Base-by-base conservation (phyloP, 768 basidiomycete genomes). In the Leccinum longicurvipes region DNA sequence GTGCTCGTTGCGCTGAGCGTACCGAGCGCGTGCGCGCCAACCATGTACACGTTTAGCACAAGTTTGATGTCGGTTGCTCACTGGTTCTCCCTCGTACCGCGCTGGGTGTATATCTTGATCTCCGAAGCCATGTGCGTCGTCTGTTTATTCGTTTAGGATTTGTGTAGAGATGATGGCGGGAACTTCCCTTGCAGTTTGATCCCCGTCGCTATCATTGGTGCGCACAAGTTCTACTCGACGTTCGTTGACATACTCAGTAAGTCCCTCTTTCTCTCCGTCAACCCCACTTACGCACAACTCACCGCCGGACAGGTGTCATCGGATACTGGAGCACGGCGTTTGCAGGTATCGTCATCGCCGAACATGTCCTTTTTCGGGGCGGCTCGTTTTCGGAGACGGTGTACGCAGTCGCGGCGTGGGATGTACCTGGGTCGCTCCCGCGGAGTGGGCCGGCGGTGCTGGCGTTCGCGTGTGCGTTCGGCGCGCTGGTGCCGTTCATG, bases 11-110 rank as follows among this genome's bases (percentile, higher is more conserved):
- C 83, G 23, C 69, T 85, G 50, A 78, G 74, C 49, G 76, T 83
- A 32, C 77, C 79, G 10, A 79, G 78, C 56, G 82, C 83, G 47
- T 78, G 79, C 36, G 81, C 81, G 2, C 83, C 82, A 0, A 81
- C 81, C 36, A 82, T 84, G 73, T 85, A 85, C 64, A 77, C 78
- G 12, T 80, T 77, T 62, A 73, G 75, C 19, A 77, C 80, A 19
- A 78, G 77, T 44, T 65, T 77, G 52, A 77, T 77, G 77, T 65
- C 75, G 10, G 58, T 77, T 15, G 61, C 67, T 6, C 56, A 56
- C 9, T 67, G 66, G 60, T 72, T 76, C 46, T 58, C 65, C 31
- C 56, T 65, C 32, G 67, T 79, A 19, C 80, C 80, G 6, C 73
- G 80, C 32, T 81, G 77, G 70, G 68, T 81, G 7, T 77, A 76